Conservation (phyloP, 208 protist species). For the Leishmania martiniquensis region DNA sequence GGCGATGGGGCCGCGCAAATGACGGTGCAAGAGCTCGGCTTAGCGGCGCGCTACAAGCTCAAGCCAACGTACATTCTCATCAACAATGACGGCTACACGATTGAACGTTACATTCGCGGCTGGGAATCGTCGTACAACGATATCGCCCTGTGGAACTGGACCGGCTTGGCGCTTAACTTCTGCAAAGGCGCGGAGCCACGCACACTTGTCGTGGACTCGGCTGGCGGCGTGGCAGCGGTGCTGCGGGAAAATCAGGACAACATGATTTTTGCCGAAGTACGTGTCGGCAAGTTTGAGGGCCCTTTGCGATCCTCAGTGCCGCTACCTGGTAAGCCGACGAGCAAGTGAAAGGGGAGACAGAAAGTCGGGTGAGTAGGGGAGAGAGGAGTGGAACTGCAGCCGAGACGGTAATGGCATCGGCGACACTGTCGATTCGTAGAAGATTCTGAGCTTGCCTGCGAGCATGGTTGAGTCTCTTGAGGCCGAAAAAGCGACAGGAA, state of each 20-base stretch:
- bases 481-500: neutral
- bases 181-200: conserved; percentile 24
- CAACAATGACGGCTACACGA: conserved; percentile 65
- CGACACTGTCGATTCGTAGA: neutral
- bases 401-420: neutral
- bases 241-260: conserved; percentile 34
- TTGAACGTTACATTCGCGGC: conserved; percentile 57
- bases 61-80: conserved; percentile 39
- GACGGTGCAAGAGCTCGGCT: conserved; percentile 60
- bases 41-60: conserved; percentile 25
- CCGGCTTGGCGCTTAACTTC: conserved; percentile 24
- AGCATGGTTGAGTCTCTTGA: neutral
- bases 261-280: conserved; percentile 37
- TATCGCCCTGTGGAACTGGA: conserved; percentile 50
- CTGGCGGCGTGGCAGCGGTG: conserved; percentile 26
- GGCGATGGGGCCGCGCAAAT: conserved; percentile 65
- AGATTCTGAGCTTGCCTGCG: neutral
- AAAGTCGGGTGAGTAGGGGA: neutral
- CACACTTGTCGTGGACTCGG: conserved; percentile 30
- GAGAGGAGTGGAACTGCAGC: neutral
- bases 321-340: conserved; percentile 22
- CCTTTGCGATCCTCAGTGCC: conserved; percentile 44
- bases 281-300: conserved; percentile 48
- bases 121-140: conserved; percentile 53
- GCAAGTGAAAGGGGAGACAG: conserved; percentile 5